phyloP scores from a whole-genome alignment of 2,329 filamentous ascomycete species.

The Nigrograna mackinnonii region DNA sequence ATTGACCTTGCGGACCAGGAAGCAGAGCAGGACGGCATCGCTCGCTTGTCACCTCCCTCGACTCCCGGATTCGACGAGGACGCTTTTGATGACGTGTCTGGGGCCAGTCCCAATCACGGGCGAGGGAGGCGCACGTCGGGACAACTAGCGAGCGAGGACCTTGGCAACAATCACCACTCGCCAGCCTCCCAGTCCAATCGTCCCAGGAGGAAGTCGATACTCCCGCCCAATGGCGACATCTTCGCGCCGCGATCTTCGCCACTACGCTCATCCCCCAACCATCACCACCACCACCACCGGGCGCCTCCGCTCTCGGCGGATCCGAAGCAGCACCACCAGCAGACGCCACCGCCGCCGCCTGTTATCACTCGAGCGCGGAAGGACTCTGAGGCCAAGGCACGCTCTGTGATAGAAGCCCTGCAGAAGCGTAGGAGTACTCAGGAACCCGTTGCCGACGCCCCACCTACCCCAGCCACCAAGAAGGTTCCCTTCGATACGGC shows the following conservation, averaged over 20 bases:
- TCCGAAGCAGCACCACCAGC: slow-evolving; percentile 25
- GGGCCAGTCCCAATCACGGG: slow-evolving; percentile 35
- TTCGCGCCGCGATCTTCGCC: slow-evolving; percentile 39
- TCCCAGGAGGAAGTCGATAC: slow-evolving; percentile 36
- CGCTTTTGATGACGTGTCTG: slow-evolving; percentile 58
- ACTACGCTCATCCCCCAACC: no score
- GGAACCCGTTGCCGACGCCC: slow-evolving; percentile 24
- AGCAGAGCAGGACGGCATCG: slow-evolving; percentile 61
- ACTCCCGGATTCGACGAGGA: slow-evolving; percentile 62
- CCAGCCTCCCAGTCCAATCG: slow-evolving; percentile 18
- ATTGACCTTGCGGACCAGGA: slow-evolving; percentile 78
- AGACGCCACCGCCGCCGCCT: slow-evolving; percentile 23
- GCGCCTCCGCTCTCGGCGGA: slow-evolving; percentile 26
- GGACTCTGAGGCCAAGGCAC: slow-evolving; percentile 62
- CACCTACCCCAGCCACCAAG: slow-evolving; percentile 40
- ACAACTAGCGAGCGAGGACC: slow-evolving; percentile 27
- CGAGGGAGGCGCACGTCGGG: slow-evolving; percentile 31
- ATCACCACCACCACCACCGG: slow-evolving; percentile 26
- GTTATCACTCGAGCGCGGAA: slow-evolving; percentile 53
- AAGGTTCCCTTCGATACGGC: slow-evolving; percentile 70
- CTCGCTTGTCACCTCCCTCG: slow-evolving; percentile 57
- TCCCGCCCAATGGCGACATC: slow-evolving; percentile 39
- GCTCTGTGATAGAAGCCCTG: slow-evolving; percentile 64
- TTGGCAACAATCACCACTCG: slow-evolving; percentile 18
- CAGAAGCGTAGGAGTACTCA: slow-evolving; percentile 51